phyloP scores from a whole-genome alignment of 495 filamentous ascomycete genomes.

The Penicillium ochrochloron region DNA sequence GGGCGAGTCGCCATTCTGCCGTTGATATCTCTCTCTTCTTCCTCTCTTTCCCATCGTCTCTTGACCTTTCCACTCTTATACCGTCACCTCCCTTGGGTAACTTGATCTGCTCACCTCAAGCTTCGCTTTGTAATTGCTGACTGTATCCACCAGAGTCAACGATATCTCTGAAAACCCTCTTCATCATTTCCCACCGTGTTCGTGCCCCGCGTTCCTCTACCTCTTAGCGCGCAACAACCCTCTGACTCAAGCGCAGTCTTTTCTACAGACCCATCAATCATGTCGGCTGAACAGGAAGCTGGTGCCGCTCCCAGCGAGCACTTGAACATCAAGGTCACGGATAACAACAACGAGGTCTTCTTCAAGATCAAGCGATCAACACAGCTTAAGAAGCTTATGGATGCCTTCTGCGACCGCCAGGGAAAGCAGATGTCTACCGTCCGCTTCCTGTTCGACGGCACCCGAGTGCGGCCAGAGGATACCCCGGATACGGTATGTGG shows the following conservation, averaged over 20 bases:
- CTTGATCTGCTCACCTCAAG: slow-evolving; percentile 5
- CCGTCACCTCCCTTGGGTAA: slow-evolving; percentile 8
- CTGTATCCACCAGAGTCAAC: background rate
- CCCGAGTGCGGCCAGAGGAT: slow-evolving; percentile 84
- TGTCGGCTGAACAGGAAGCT: slow-evolving; percentile 39
- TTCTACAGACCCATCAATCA: slow-evolving; percentile 8
- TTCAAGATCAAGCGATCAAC: slow-evolving; percentile 99
- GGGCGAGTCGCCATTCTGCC: slow-evolving; percentile 35
- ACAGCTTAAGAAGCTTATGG: slow-evolving; percentile 96
- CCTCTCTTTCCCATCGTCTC: slow-evolving; percentile 13
- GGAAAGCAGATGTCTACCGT: slow-evolving; percentile 85
- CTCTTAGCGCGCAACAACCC: background rate
- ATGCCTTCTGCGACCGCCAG: slow-evolving; percentile 96
- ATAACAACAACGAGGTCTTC: slow-evolving; percentile 99
- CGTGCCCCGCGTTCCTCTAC: slow-evolving; percentile 13
- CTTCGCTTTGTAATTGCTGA: background rate
- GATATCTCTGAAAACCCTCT: background rate
- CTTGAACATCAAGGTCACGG: slow-evolving; percentile 99
- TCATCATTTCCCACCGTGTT: slow-evolving; percentile 10
- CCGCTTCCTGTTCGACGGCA: slow-evolving; percentile 94
- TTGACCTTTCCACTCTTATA: background rate
- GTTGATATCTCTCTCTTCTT: slow-evolving; percentile 29
- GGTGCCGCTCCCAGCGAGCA: slow-evolving; percentile 74
- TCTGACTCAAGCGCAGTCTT: slow-evolving; percentile 16
- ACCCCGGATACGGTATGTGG: slow-evolving; percentile 87